Evolutionary conservation across 2,329 filamentous ascomycete species (phyloP), one percentile per base, ranked within the genome.

Genomic region (Lecanoromycetidae sp.): DNA sequence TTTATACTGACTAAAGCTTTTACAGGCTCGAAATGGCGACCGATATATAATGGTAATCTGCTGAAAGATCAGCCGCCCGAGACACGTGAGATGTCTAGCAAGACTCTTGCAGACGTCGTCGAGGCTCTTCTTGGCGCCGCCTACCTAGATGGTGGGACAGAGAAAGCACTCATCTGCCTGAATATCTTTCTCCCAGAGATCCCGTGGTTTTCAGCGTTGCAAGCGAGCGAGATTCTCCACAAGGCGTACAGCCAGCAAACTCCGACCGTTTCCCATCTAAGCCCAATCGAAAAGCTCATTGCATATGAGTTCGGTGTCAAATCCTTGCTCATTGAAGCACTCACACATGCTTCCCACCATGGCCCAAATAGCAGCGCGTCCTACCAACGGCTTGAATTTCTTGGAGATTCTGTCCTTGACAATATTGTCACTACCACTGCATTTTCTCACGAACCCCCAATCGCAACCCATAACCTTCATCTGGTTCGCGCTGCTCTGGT

Each of bases 401-500:
- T 95, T 0, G 90, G 90, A 1, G 90, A 96, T 56, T 77, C 87
- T 0, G 70, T 95, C 2, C 75, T 96, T 0, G 90, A 96, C 62
- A 75, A 79, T 55, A 68, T 94, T 46, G 68, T 95, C 40, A 78
- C 85, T 6, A 68, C 66, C 0, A 70, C 66, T n/a, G 65, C 90
- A 5, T 83, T 76, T 60, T 57, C 60, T 2, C 59, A 60, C 9
- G 54, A 77, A 0, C 60, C 62, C 2, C 58, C 70, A 2, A 63
- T 76, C 9, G 61, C 68, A 2, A 74, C 76, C 41, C 65, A 69
- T 40, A 66, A 75, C n/a, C 85, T 96, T 77, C 87, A 94, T 56
- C 66, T 79, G 2, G 67, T 90, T 47, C 81, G 84, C 48, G 79
- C 82, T 1, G 81, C 84, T 0, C 68, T 88, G 39, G 87, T 85